Conservation (phyloP, 1,139 yeast genomes). For the Torulaspora globosa region DNA sequence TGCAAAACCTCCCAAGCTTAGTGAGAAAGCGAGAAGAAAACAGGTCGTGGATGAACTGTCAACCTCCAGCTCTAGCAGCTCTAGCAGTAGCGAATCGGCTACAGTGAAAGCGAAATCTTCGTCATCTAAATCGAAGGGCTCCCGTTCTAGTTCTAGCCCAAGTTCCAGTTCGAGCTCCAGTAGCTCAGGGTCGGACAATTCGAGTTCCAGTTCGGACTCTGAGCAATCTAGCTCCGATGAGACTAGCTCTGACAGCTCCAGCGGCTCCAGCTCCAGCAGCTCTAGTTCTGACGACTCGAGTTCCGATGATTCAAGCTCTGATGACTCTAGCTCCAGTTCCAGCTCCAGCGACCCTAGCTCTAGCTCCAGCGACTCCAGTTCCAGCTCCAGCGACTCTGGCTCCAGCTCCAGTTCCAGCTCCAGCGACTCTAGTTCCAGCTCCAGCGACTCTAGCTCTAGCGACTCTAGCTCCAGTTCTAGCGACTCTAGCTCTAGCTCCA, state of each 20-base stretch:
- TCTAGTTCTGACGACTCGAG: constrained; percentile 14
- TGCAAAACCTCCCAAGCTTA: constrained; percentile 31
- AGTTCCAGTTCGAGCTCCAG: constrained; percentile 8
- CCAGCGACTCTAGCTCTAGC: constrained; percentile 15
- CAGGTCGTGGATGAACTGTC: constrained; percentile 13
- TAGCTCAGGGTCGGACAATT: constrained; percentile 14
- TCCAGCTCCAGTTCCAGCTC: constrained; percentile 19
- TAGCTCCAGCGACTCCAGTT: constrained; percentile 14
- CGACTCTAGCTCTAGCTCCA: constrained; percentile 10
- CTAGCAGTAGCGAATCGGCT: too few relatives aligned
- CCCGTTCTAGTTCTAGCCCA: too few relatives aligned
- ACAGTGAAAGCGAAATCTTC: too few relatives aligned
- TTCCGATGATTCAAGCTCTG: constrained; percentile 17
- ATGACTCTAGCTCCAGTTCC: constrained; percentile 10
- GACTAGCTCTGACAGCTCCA: constrained; percentile 19
- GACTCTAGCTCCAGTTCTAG: constrained; percentile 13
- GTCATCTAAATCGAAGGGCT: too few relatives aligned
- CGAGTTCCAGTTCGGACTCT: constrained; percentile 7
- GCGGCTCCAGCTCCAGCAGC: constrained; percentile 2
- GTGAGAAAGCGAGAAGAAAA: constrained; percentile 25
- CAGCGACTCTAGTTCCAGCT: constrained; percentile 14
- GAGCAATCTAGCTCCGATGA: too few relatives aligned
- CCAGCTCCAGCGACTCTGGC: constrained; percentile 14
- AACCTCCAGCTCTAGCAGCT: constrained; percentile 16
- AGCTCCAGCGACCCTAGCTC: constrained; percentile 12